Conservation (phyloP, 768 basidiomycete species). For the Hirschioporus abietinus region DNA sequence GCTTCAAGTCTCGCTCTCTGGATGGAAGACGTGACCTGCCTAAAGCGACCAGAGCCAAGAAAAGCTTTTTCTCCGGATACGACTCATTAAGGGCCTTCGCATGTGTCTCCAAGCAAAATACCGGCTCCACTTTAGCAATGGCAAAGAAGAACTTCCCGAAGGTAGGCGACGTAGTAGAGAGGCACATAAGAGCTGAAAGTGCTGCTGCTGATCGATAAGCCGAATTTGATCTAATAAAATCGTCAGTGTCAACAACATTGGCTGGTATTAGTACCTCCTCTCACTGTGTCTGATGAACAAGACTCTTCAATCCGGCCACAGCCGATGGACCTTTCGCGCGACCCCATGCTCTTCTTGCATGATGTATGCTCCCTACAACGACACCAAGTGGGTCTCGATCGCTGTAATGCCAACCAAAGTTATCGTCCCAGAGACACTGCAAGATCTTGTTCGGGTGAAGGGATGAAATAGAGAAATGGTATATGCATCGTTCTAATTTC, state of each 20-base stretch:
- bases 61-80: background rate
- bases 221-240: background rate
- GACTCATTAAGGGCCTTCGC: background rate
- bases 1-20: background rate
- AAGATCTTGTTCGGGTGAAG: background rate
- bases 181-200: background rate
- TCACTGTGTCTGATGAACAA: background rate
- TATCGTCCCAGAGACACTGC: background rate
- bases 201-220: background rate
- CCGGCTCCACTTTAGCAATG: background rate
- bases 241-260: too few species aligned
- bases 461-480: background rate
- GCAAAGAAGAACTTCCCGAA: background rate
- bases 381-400: background rate
- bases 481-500: background rate
- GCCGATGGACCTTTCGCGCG: background rate
- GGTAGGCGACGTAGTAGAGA: background rate
- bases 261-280: background rate
- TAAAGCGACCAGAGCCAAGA: background rate
- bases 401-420: background rate
- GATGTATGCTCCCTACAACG: background rate
- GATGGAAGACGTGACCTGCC: background rate
- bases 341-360: background rate
- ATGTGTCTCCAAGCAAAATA: background rate
- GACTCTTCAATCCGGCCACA: background rate